phyloP scores from a whole-genome alignment of 2,329 filamentous ascomycete genomes.

The Huntiella bhutanensis region DNA sequence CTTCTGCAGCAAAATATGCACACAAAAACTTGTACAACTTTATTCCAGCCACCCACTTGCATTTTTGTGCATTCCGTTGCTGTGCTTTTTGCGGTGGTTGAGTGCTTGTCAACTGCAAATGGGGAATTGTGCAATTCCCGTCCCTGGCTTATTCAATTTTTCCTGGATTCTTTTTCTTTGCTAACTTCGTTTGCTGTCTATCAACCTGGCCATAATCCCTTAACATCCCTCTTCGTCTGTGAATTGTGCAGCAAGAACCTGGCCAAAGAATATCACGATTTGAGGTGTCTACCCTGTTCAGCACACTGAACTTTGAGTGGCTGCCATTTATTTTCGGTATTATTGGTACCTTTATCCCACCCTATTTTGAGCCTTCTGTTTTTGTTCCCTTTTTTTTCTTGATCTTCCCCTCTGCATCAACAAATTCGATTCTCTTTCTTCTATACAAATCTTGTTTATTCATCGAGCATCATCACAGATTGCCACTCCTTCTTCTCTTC shows the following conservation, averaged over 20 bases:
- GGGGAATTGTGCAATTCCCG: background rate
- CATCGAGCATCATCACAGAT: no score
- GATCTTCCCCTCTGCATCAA: background rate
- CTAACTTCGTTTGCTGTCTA: background rate
- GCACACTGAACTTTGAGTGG: no score
- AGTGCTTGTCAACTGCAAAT: no score
- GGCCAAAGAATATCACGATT: constrained; percentile 4
- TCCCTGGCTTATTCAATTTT: constrained; percentile 1
- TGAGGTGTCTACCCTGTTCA: background rate
- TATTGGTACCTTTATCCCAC: background rate
- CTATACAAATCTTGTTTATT: no score
- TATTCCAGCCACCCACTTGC: constrained; percentile 9
- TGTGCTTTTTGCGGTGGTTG: no score
- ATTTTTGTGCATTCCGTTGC: constrained; percentile 1
- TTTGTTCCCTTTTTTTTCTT: constrained; percentile 1
- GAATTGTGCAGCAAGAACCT: no score
- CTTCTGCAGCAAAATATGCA: background rate
- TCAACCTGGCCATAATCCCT: no score
- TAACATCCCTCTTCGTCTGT: no score
- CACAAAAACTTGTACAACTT: constrained; percentile 1
- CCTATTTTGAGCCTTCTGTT: background rate
- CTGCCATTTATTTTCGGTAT: no score
- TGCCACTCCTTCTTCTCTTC: no score
- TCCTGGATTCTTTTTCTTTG: background rate
- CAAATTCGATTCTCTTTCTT: background rate